Evolutionary conservation across 176 grass and related monocot genomes (phyloP), one percentile per base, ranked within the genome.

Genomic region (Tillandsia leiboldiana): DNA sequence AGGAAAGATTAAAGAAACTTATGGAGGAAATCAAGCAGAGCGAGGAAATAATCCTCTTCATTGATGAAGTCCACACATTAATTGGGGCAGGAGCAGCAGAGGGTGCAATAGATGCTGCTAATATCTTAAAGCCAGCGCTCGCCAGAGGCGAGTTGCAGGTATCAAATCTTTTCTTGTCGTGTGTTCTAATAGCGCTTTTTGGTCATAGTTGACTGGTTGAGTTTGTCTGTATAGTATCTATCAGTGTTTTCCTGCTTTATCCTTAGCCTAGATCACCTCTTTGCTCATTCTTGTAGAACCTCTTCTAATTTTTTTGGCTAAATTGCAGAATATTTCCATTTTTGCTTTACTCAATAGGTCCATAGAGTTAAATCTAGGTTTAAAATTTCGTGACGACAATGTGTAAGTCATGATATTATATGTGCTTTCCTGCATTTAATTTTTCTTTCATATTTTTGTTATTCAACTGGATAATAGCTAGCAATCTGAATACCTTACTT

Each of bases 11-110:
- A 64, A 96, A 96, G 63, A 96, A 96, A 67, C 53, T 96, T 80
- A 96, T 96, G 92, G 92, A 92, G 77, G 92, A 96, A 85, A 89
- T 96, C 63, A 96, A 92, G 71, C 92, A 96, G 75, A 92, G 88
- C 54, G 88, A 92, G 50, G 88, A 96, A 75, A 96, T 96, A 71
- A 96, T 96, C 27, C 86, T 96, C 28, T 96, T 96, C 33, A 96
- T 96, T 64, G 92, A 92, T 85, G 88, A 96, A 76, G 88, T 96
- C 51, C 92, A 96, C 77, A 96, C 92, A 70, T 78, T 96, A 53
- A 96, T 96, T 73, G 92, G 92, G 78, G 88, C 92, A 78, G 88
- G 92, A 78, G 92, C 92, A 50, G 88, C 88, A 0, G 88, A 92
- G 80, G 92, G 92, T 79, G 92, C 92, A 63, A 96, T 96, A 8